Percentiles rank a stretch among this genome's conserved stretches.
These are phyloP conservation scores for Udeniomyces megalosporus DNA, from an alignment of 768 basidiomycete genomes.

Conservation along the genomic window DNA sequence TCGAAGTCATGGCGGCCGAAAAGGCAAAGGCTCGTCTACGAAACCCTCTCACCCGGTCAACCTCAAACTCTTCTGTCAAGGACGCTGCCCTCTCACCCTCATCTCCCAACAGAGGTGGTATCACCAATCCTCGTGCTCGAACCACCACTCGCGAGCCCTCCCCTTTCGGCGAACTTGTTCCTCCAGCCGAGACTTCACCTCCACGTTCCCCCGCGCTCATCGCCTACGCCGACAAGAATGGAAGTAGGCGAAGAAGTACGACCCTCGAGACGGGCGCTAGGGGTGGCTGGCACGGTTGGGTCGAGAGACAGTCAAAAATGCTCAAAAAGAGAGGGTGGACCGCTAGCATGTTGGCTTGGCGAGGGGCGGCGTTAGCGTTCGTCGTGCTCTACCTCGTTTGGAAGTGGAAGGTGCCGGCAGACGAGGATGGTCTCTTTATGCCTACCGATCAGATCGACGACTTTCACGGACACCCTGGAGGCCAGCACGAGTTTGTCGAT, in stretches of 20 bases:
- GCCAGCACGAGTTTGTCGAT: constrained; percentile 3
- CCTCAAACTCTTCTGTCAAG: not conserved
- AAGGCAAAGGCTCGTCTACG: not conserved
- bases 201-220: not conserved
- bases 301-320: not conserved
- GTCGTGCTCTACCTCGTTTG: not conserved
- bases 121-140: not conserved
- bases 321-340: constrained; percentile 7
- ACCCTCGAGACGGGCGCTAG: not conserved
- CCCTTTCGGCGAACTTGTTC: not conserved
- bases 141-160: not conserved
- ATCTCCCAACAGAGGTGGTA: not conserved
- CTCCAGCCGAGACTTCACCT: not conserved
- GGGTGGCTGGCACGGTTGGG: constrained; percentile 5
- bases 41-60: not conserved
- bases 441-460: not conserved
- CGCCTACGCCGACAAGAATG: not conserved
- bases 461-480: not conserved
- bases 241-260: not conserved
- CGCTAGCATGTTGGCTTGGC: not conserved
- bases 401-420: not conserved
- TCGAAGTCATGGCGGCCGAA: not conserved
- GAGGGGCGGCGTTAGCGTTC: not conserved
- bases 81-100: not conserved
- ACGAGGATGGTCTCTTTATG: not conserved